Conservation (phyloP, 176 grass and related monocot genomes). For the Leersia perrieri region DNA sequence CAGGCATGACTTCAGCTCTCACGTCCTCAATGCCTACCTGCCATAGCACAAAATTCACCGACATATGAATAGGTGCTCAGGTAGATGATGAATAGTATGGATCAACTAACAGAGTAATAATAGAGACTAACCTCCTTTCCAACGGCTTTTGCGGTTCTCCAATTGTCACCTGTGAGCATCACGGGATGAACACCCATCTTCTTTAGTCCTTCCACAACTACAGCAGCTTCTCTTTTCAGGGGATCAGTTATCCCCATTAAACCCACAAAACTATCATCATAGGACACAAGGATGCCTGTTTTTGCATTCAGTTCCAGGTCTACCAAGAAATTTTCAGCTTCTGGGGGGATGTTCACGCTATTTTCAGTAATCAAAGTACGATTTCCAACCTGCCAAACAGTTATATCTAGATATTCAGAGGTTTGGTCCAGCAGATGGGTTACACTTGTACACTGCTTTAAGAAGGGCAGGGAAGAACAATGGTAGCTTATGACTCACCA, state of each 20-base stretch:
- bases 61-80: background rate
- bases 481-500: conserved; percentile 58
- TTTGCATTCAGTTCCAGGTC: conserved; percentile 87
- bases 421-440: background rate
- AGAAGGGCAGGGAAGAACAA: background rate
- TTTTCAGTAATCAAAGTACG: conserved; percentile 72
- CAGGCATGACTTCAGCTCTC: conserved; percentile 80
- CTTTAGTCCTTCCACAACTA: conserved; percentile 88
- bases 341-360: conserved; percentile 46
- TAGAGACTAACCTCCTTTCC: conserved; percentile 65
- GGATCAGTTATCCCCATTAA: conserved; percentile 90
- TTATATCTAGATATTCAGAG: conserved; percentile 8
- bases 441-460: background rate
- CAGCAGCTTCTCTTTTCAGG: conserved; percentile 88
- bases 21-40: conserved; percentile 89
- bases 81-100: background rate
- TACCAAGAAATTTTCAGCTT: conserved; percentile 83
- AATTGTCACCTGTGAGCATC: conserved; percentile 96
- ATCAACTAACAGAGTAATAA: background rate
- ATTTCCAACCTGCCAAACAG: conserved; percentile 68
- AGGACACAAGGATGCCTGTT: conserved; percentile 92
- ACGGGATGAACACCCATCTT: conserved; percentile 92
- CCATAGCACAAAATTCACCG: background rate
- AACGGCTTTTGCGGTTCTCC: conserved; percentile 84
- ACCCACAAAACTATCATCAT: conserved; percentile 60